phyloP scores from a whole-genome alignment of 1,284 basidiomycete species.

The Trametes pubescens region DNA sequence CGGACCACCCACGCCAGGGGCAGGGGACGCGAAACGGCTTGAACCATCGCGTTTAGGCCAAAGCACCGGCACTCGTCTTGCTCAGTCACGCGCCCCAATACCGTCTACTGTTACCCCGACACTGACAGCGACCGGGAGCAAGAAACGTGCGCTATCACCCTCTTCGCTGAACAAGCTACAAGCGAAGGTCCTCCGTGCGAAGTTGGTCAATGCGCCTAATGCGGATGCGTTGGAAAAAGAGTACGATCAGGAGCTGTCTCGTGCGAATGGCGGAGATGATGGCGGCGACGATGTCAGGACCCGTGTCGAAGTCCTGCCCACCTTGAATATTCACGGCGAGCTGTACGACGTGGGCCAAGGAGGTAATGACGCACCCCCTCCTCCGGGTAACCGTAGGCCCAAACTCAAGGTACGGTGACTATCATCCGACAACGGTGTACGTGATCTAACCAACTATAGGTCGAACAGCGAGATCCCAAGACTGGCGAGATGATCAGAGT shows the following conservation, averaged over 20 bases:
- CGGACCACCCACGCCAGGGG: slow-evolving; percentile 62
- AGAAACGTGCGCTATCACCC: slow-evolving; percentile 63
- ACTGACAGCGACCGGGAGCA: slow-evolving; percentile 46
- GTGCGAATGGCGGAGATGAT: slow-evolving; percentile 54
- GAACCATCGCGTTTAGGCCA: slow-evolving; percentile 61
- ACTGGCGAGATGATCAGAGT: slow-evolving; percentile 87
- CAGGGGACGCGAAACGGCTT: slow-evolving; percentile 53
- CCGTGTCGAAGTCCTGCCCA: slow-evolving; percentile 87
- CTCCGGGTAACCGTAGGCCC: slow-evolving; percentile 78
- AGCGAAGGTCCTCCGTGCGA: slow-evolving; percentile 92
- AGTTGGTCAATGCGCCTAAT: slow-evolving; percentile 80
- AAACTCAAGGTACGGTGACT: slow-evolving; percentile 69
- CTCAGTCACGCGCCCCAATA: slow-evolving; percentile 79
- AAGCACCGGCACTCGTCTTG: slow-evolving; percentile 42
- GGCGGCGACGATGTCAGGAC: slow-evolving; percentile 58
- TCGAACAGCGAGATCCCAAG: slow-evolving; percentile 89
- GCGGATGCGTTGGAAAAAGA: slow-evolving; percentile 81
- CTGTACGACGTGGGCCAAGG: slow-evolving; percentile 92
- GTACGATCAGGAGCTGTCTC: slow-evolving; percentile 75
- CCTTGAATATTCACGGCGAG: slow-evolving; percentile 85
- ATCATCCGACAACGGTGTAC: slow-evolving; percentile 17
- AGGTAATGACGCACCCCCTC: slow-evolving; percentile 54
- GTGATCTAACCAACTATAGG: slow-evolving; percentile 49
- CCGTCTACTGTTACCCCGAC: slow-evolving; percentile 90
- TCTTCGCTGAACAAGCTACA: slow-evolving; percentile 92